Percentiles rank a stretch among this genome's conserved stretches.
These are phyloP conservation scores for Anthoceros angustus DNA, from an alignment of 225 moss, liverwort and hornwort species.

Conservation along the genomic window DNA sequence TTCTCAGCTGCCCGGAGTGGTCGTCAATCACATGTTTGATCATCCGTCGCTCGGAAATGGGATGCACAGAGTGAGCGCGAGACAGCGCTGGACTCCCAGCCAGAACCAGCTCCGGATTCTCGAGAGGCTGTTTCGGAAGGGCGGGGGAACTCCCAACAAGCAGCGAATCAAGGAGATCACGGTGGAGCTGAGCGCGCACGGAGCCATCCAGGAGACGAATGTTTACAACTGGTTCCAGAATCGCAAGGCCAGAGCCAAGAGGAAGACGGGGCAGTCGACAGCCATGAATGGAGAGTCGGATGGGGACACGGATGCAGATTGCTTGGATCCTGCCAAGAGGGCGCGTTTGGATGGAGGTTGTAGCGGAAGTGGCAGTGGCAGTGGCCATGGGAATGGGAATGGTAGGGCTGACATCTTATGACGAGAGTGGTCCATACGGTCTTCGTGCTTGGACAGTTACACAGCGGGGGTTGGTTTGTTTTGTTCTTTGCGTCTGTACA, in stretches of 20 bases:
- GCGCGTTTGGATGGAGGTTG: not conserved
- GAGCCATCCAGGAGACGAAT: slow-evolving; percentile 72
- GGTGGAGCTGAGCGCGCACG: slow-evolving; percentile 47
- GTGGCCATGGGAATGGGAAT: no score
- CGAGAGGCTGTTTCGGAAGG: slow-evolving; percentile 65
- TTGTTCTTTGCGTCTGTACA: no score
- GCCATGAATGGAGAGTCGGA: not conserved
- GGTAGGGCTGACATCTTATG: no score
- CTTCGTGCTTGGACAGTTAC: no score
- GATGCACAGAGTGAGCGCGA: slow-evolving; percentile 75
- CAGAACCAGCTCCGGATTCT: slow-evolving; percentile 70
- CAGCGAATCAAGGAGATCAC: slow-evolving; percentile 61
- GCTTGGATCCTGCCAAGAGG: not conserved
- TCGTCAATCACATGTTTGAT: not conserved
- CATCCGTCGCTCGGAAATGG: slow-evolving; percentile 11
- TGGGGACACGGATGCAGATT: not conserved
- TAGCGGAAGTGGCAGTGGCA: not conserved
- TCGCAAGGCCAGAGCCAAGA: slow-evolving; percentile 78
- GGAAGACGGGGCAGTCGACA: slow-evolving; percentile 19
- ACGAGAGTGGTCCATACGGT: no score
- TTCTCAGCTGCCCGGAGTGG: not conserved
- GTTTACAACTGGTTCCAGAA: slow-evolving; percentile 99
- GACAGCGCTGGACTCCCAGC: slow-evolving; percentile 87
- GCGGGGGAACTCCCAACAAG: slow-evolving; percentile 65
- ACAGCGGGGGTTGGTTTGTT: no score